These are phyloP conservation scores for Clavariopsis aquatica DNA, from an alignment of 495 filamentous ascomycete genomes.

Conservation along the genomic window DNA sequence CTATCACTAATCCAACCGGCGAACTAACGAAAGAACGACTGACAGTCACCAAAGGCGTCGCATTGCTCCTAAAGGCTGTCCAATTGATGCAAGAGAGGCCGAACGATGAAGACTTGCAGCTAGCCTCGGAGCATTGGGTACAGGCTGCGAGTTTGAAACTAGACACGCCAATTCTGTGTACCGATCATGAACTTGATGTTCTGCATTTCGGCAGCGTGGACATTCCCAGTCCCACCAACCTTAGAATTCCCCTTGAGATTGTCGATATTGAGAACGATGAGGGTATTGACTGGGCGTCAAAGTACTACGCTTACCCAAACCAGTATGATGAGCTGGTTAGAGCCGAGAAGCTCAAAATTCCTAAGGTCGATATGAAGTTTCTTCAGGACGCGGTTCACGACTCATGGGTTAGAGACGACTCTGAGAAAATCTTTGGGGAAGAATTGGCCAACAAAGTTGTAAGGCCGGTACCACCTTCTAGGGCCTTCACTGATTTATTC, in stretches of 20 bases:
- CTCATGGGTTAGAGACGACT: slow-evolving; percentile 1
- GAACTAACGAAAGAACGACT: slow-evolving; percentile 35
- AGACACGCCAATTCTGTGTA: slow-evolving; percentile 38
- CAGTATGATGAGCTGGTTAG: slow-evolving; percentile 36
- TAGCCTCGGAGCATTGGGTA: not conserved
- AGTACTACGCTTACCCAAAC: slow-evolving; percentile 35
- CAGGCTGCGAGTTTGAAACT: slow-evolving; percentile 24
- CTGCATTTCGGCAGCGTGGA: slow-evolving; percentile 30
- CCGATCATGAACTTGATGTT: slow-evolving; percentile 43
- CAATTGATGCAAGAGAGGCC: not conserved
- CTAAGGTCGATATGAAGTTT: slow-evolving; percentile 45
- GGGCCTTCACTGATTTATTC: slow-evolving; percentile 11
- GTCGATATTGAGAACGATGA: slow-evolving; percentile 53
- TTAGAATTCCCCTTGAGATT: slow-evolving; percentile 48
- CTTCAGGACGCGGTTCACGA: slow-evolving; percentile 46
- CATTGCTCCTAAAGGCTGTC: slow-evolving; percentile 23
- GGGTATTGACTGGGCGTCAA: slow-evolving; percentile 52
- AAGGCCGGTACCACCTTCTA: not conserved
- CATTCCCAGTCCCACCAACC: slow-evolving; percentile 16
- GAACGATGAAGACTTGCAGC: not conserved
- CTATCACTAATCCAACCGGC: slow-evolving; percentile 8
- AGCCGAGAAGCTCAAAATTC: slow-evolving; percentile 51
- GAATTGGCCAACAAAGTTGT: slow-evolving; percentile 15
- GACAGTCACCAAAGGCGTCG: slow-evolving; percentile 23
- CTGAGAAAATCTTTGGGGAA: slow-evolving; percentile 27